Base-by-base conservation (phyloP, 257 asterid genomes). In the Nicotiana tabacum region DNA sequence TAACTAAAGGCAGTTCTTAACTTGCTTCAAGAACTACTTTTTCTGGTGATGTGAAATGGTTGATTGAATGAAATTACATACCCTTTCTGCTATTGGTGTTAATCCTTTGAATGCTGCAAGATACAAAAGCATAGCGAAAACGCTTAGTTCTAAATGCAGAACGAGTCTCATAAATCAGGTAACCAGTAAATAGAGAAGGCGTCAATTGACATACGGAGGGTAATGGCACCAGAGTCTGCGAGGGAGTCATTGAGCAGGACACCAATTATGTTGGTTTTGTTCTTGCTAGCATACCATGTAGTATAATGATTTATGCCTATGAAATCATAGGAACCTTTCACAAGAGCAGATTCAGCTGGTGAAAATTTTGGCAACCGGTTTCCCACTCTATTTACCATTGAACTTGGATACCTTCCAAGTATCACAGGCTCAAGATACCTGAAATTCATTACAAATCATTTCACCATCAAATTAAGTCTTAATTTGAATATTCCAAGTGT, bases 141-240 rank as follows among this genome's bases (percentile, higher is more conserved):
- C 0, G 1, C 1, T 72, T 46, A 72, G 61, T 72, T 72, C 7
- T 46, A 24, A 12, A 72, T 24, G 21, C 0, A 72, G 37, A 12
- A 12, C 24, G 79, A 46, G 33, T 21, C 24, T 12, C 8, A 4
- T 32, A 3, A 66, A 70, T n/a, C 58, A 43, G 24, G 78, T 70
- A 43, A 43, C 21, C 3, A 21, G 37, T 39, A 35, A 0, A 72
- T 72, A 72, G 24, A 72, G 79, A 51, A 12, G 74, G 8, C 6
- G 37, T n/a, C 21, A 8, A 24, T 32, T 12, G 46, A 77, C 95
- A 9, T 92, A 96, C 99, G 99, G 6, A 91, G 82, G 16, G 89
- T 82, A 39, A 79, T 18, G 77, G 96, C 81, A 4, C 95, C 96
- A 51, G 93, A 87, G 62, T 96, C 99, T 10, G 98, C 82, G 3